phyloP scores from a whole-genome alignment of 805 yeast genomes.

The Metschnikowia matae region DNA sequence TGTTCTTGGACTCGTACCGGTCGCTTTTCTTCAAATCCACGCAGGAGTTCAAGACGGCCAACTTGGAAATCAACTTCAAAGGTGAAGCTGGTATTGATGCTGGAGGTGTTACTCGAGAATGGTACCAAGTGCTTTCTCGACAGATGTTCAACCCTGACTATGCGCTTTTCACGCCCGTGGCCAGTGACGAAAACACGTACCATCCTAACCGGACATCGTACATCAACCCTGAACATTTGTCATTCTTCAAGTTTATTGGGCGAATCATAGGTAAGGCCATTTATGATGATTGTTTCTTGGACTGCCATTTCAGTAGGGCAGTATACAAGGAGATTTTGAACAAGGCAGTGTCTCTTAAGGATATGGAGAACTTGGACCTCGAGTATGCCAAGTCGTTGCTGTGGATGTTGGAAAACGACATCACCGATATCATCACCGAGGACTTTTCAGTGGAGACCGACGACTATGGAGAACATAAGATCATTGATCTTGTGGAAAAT shows the following conservation, averaged over 20 bases:
- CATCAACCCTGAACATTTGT: conserved; percentile 88
- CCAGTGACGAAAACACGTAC: conserved; percentile 88
- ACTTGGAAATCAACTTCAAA: conserved; percentile 75
- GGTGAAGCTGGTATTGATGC: conserved; percentile 98
- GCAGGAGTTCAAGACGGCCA: conserved; percentile 67
- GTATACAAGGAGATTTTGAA: conserved; percentile 87
- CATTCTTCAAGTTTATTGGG: conserved; percentile 93
- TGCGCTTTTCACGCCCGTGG: conserved; percentile 86
- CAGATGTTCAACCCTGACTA: conserved; percentile 96
- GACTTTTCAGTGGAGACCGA: conserved; percentile 91
- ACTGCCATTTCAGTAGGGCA: conserved; percentile 92
- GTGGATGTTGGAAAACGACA: conserved; percentile 97
- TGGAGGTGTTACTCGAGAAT: conserved; percentile 96
- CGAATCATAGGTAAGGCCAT: conserved; percentile 92
- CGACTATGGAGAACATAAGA: conserved; percentile 86
- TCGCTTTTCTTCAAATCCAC: conserved; percentile 73
- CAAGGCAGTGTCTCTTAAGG: conserved; percentile 76
- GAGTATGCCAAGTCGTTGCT: conserved; percentile 87
- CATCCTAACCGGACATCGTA: conserved; percentile 92
- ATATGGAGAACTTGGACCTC: conserved; percentile 89
- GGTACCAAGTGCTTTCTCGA: conserved; percentile 91
- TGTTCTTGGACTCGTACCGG: conserved; percentile 85
- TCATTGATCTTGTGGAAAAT: conserved; percentile 74
- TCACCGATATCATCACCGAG: conserved; percentile 91
- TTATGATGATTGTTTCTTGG: conserved; percentile 77